A percentile compares a stretch with the other conserved stretches of the same genome.
Conservation (phyloP, 106 monocot genomes). For the Apostasia ramifera region DNA sequence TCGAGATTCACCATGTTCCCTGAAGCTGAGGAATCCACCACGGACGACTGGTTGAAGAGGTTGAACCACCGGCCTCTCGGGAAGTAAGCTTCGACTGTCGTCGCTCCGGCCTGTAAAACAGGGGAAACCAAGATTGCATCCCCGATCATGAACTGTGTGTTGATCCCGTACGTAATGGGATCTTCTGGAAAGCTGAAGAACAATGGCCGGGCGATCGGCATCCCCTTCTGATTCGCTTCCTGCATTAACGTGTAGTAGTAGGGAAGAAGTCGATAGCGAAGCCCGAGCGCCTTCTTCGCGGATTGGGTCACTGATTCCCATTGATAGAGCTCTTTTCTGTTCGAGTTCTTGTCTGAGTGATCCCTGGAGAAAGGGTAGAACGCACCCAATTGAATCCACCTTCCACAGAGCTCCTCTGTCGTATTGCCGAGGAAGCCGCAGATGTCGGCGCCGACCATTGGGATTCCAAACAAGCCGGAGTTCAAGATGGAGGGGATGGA, state of each 20-base stretch:
- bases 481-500: slow-evolving; percentile 55
- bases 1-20: not conserved
- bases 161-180: slow-evolving; percentile 23
- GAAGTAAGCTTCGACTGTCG: not conserved
- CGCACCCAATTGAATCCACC: slow-evolving; percentile 73
- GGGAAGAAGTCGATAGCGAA: slow-evolving; percentile 65
- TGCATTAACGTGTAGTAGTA: slow-evolving; percentile 73
- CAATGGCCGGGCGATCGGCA: slow-evolving; percentile 63
- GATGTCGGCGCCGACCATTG: slow-evolving; percentile 77
- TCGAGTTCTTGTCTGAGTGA: slow-evolving; percentile 21
- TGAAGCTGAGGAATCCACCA: not conserved
- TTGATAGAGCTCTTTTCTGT: slow-evolving; percentile 51
- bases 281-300: slow-evolving; percentile 48
- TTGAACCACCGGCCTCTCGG: slow-evolving; percentile 8
- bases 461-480: slow-evolving; percentile 69
- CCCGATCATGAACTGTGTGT: slow-evolving; percentile 52
- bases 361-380: slow-evolving; percentile 83
- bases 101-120: not conserved
- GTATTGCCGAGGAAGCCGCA: slow-evolving; percentile 55
- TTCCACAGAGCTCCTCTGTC: slow-evolving; percentile 47
- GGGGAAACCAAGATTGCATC: slow-evolving; percentile 13
- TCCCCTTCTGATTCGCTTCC: slow-evolving; percentile 49
- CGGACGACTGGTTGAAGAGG: not conserved
- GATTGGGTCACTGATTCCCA: slow-evolving; percentile 50
- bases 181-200: slow-evolving; percentile 74